Evolutionary conservation across 176 grass and related monocot genomes (phyloP).

Genomic region (Phyllostachys edulis): DNA sequence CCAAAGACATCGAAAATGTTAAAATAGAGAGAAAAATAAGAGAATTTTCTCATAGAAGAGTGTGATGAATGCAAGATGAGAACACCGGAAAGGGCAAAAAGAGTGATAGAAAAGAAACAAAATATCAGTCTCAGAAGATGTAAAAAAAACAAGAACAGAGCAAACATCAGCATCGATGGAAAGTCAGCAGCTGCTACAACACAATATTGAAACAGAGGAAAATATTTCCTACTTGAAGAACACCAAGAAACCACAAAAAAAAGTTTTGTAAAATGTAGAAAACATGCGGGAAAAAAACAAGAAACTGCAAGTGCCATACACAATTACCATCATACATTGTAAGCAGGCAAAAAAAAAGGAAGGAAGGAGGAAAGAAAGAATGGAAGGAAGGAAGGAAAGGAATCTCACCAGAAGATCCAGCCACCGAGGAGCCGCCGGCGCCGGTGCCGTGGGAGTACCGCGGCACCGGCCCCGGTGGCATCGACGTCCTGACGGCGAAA

Average conservation of each 20-base stretch:
- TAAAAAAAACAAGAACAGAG: background rate
- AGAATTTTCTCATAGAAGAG: background rate
- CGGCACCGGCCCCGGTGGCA: background rate
- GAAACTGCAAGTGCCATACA: background rate
- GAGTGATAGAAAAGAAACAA: background rate
- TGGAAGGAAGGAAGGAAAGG: background rate
- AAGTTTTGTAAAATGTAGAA: background rate
- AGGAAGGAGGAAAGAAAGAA: background rate
- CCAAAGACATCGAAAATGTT: background rate
- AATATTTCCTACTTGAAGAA: conserved; percentile 11
- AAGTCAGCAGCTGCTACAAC: background rate
- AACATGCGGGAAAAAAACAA: background rate
- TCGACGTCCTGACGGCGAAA: conserved; percentile 32
- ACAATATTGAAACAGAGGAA: background rate
- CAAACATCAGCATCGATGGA: background rate
- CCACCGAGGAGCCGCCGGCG: conserved; percentile 8
- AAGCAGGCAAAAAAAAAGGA: background rate
- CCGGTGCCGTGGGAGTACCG: conserved; percentile 31
- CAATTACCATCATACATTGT: background rate
- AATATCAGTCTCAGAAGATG: background rate
- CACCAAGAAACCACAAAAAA: background rate
- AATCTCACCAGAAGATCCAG: conserved; percentile 45
- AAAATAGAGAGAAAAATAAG: background rate
- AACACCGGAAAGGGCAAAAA: background rate
- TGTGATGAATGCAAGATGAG: background rate